Conservation (phyloP, 2,329 filamentous ascomycete genomes). For the Uncinocarpus reesii region DNA sequence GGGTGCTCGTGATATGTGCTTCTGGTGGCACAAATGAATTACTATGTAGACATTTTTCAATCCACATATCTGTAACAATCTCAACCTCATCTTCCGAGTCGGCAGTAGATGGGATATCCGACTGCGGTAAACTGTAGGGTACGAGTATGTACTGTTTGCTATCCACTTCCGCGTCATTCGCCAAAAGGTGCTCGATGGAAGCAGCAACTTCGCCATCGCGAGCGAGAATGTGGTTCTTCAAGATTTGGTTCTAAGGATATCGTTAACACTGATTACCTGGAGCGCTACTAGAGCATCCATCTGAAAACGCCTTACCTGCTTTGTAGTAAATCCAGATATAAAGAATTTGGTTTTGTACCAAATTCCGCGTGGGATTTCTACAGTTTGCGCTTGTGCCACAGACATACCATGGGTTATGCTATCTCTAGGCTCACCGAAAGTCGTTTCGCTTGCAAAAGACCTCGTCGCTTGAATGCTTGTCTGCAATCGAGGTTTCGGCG, state of each 20-base stretch:
- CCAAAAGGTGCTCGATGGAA: conserved; percentile 25
- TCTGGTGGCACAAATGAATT: conserved; percentile 61
- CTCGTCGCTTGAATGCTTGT: conserved; percentile 27
- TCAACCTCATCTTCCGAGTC: conserved; percentile 36
- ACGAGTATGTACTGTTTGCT: conserved; percentile 32
- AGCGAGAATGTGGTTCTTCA: conserved; percentile 33
- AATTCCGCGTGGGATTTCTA: conserved; percentile 40
- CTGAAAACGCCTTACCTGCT: conserved; percentile 38
- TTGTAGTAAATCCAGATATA: conserved; percentile 49
- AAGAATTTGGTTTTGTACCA: conserved; percentile 47
- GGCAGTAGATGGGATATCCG: conserved; percentile 30
- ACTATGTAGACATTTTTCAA: conserved; percentile 75
- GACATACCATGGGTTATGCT: conserved; percentile 17
- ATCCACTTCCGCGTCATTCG: conserved; percentile 16
- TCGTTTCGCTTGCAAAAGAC: conserved; percentile 33
- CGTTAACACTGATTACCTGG: conserved; percentile 7
- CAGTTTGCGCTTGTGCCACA: conserved; percentile 16
- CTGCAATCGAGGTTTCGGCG: conserved; percentile 15
- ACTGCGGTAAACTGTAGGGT: conserved; percentile 29
- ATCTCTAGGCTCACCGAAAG: conserved; percentile 22
- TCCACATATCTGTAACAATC: conserved; percentile 78
- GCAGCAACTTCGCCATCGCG: conserved; percentile 35
- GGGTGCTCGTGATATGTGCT: conserved; percentile 62
- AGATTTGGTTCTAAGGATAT: conserved; percentile 25
- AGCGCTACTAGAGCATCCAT: no score